These are phyloP conservation scores for Nicotiana paniculata DNA, from an alignment of 257 asterid species.

Conservation along the genomic window DNA sequence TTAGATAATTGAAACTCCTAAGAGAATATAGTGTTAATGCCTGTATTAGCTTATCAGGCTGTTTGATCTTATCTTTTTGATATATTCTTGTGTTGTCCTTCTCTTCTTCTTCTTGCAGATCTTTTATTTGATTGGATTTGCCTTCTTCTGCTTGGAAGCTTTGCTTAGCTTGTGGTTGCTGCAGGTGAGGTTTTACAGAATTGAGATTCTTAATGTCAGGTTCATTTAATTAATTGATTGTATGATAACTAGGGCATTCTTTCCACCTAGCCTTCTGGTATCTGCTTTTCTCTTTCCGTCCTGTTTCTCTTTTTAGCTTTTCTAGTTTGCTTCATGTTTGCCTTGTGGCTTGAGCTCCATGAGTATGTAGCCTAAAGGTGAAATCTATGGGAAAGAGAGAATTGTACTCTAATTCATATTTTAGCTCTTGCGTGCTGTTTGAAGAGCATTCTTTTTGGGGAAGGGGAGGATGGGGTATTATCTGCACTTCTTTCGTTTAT, in stretches of 20 bases:
- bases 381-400: not conserved
- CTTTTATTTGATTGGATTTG: constrained; percentile 86
- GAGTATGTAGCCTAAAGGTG: not conserved
- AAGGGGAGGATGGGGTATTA: not conserved
- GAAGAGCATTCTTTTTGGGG: not conserved
- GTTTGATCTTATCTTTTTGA: not conserved
- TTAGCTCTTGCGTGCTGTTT: not conserved
- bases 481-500: not conserved
- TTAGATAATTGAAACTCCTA: not conserved
- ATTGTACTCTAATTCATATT: not conserved
- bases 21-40: not conserved
- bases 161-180: constrained; percentile 90
- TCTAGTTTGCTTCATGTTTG: not conserved
- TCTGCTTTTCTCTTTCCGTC: not conserved
- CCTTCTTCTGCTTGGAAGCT: constrained; percentile 69
- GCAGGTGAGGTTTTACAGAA: constrained; percentile 55
- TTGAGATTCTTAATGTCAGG: not conserved
- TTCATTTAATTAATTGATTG: not conserved
- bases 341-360: constrained; percentile 2
- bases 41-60: not conserved
- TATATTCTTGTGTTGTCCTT: not conserved
- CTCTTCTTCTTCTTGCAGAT: constrained; percentile 44
- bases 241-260: not conserved
- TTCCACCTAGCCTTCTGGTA: constrained; percentile 1
- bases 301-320: not conserved